Evolutionary conservation across 192 early-diverging fungal species (phyloP).

Genomic region (Coemansia sp.): DNA sequence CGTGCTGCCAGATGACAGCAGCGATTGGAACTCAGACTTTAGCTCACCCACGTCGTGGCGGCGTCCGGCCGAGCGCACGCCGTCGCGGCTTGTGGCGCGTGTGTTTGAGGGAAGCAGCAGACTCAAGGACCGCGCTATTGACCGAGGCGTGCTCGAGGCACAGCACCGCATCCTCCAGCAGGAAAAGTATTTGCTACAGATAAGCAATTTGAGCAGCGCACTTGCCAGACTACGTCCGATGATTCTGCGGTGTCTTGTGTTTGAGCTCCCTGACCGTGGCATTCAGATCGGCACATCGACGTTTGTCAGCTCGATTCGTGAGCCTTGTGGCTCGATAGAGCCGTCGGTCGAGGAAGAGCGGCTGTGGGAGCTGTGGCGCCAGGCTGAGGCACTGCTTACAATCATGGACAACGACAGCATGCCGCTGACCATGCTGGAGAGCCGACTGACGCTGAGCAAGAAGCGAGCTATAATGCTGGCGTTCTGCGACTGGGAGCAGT

Average conservation of each 20-base stretch:
- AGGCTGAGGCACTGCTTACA: slow-evolving; percentile 54
- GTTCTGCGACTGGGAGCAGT: slow-evolving; percentile 58
- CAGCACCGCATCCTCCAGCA: slow-evolving; percentile 54
- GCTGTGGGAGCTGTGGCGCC: slow-evolving; percentile 57
- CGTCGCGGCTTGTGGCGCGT: slow-evolving; percentile 27
- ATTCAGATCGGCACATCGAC: slow-evolving; percentile 45
- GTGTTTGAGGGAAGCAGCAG: slow-evolving; percentile 30
- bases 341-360: slow-evolving; percentile 53
- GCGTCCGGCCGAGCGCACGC: slow-evolving; percentile 43
- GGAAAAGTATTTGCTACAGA: slow-evolving; percentile 50
- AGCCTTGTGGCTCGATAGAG: slow-evolving; percentile 51
- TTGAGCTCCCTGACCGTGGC: slow-evolving; percentile 54
- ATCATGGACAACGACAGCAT: slow-evolving; percentile 57
- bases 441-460: slow-evolving; percentile 50
- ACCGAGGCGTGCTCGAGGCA: slow-evolving; percentile 52
- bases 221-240: slow-evolving; percentile 48
- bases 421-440: slow-evolving; percentile 32
- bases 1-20: slow-evolving; percentile 52
- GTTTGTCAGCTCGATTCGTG: slow-evolving; percentile 45
- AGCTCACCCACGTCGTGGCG: slow-evolving; percentile 56
- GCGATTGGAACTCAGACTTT: slow-evolving; percentile 59
- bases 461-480: slow-evolving; percentile 57
- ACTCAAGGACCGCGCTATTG: slow-evolving; percentile 53
- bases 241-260: slow-evolving; percentile 52
- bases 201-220: slow-evolving; percentile 41